Percentiles rank a stretch among this genome's conserved stretches.
Evolutionary conservation across 768 basidiomycete species (phyloP).

Genomic region (Boletus subcaerulescens): DNA sequence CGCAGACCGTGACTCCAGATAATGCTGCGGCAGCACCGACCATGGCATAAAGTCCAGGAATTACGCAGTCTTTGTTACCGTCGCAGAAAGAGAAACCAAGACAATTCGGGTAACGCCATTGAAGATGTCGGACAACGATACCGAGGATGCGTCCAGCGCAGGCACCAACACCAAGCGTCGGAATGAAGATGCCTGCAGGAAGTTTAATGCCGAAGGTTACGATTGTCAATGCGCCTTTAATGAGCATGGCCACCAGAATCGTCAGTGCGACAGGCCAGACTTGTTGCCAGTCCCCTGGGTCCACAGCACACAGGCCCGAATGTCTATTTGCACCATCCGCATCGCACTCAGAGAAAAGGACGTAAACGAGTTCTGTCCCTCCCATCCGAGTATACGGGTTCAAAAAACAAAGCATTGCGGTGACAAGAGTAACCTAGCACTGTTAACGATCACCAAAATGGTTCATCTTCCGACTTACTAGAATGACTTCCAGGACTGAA

Average conservation of each 20-base stretch:
- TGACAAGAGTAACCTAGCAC: slow-evolving; percentile 70
- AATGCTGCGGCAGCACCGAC: slow-evolving; percentile 92
- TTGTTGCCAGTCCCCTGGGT: slow-evolving; percentile 53
- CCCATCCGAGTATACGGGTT: slow-evolving; percentile 93
- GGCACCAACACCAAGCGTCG: slow-evolving; percentile 91
- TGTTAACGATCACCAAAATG: slow-evolving; percentile 8
- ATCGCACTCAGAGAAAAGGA: slow-evolving; percentile 85
- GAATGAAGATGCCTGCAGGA: slow-evolving; percentile 95
- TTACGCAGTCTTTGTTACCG: slow-evolving; percentile 67
- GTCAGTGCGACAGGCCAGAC: slow-evolving; percentile 61
- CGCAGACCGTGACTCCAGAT: slow-evolving; percentile 84
- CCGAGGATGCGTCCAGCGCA: slow-evolving; percentile 89
- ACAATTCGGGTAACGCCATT: slow-evolving; percentile 57
- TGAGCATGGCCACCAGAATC: slow-evolving; percentile 73
- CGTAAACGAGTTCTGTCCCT: slow-evolving; percentile 92
- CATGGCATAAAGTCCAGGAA: slow-evolving; percentile 94
- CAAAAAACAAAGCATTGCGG: slow-evolving; percentile 75
- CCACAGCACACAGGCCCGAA: slow-evolving; percentile 66
- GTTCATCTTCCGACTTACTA: slow-evolving; percentile 48
- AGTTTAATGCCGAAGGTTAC: slow-evolving; percentile 92
- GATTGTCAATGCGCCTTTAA: slow-evolving; percentile 78
- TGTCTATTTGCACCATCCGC: slow-evolving; percentile 52
- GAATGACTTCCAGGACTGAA: slow-evolving; percentile 77
- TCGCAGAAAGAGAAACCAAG: slow-evolving; percentile 64
- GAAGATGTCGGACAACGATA: slow-evolving; percentile 73